Base-by-base conservation (phyloP, 148 eudicot genomes). In the Mesembryanthemum crystallinum region DNA sequence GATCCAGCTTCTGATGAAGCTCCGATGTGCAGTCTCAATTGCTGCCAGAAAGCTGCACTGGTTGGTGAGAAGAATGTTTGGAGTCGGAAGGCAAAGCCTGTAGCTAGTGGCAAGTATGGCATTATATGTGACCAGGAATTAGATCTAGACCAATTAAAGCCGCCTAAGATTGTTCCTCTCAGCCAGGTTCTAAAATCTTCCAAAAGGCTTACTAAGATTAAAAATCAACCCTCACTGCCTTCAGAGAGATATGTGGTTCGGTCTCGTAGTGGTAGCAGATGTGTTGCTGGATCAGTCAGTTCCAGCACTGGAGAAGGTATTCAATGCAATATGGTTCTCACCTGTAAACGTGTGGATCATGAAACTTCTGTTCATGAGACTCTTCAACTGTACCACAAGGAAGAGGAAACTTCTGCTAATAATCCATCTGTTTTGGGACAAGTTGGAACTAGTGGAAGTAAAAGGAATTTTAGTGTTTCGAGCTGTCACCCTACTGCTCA, bases 61-160 rank as follows among this genome's bases (percentile, higher is more conserved):
- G 64, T 17, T 63, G 42, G 62, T 72, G 67, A 23, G 42, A 43
- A 32, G 70, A 69, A 69, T 76, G 51, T 69, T n/a, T 57, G 69
- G 29, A 72, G 65, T 39, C 23, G 76, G 57, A 73, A 62, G 81
- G 71, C 64, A 47, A 87, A 78, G 71, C 95, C 95, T 67, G 63
- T 88, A 71, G 89, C 88, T 67, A 79, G 85, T 77, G 90, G 92
- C 62, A 84, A 83, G 81, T 90, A 82, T 74, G 95, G 95, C 60
- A 78, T 88, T 72, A 77, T 90, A 76, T 84, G 89, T 72, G 81
- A 77, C 75, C 83, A 83, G 32, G 78, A 85, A 77, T 62, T 61
- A 32, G 77, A 72, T 77, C 62, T 81, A 45, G 83, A 77, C 73
- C 79, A 83, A 58, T 69, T 71, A 70, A 87, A 86, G 71, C 90